Percentiles rank a stretch among this genome's conserved stretches.
Conservation (phyloP, 176 grass and related monocot genomes). For the Chloris gayana region DNA sequence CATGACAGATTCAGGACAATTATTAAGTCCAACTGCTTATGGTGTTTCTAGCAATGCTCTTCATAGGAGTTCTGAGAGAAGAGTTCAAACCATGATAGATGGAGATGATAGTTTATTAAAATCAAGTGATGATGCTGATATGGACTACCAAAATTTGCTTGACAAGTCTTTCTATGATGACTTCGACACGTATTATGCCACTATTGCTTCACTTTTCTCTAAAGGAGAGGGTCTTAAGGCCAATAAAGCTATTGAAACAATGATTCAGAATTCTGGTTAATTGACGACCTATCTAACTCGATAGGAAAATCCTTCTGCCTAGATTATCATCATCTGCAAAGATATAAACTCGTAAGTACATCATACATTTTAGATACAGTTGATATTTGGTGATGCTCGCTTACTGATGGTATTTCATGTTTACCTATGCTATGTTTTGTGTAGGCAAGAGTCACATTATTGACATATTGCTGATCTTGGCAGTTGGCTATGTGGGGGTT, state of each 20-base stretch:
- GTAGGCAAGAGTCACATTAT: slow-evolving; percentile 9
- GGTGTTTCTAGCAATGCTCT: slow-evolving; percentile 33
- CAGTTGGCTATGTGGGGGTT: slow-evolving; percentile 19
- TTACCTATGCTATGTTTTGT: background rate
- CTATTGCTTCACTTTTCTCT: slow-evolving; percentile 68
- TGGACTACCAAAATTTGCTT: slow-evolving; percentile 49
- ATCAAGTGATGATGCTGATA: slow-evolving; percentile 35
- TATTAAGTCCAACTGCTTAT: slow-evolving; percentile 22
- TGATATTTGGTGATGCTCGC: slow-evolving; percentile 17
- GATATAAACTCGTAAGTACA: slow-evolving; percentile 31
- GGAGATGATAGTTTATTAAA: slow-evolving; percentile 43
- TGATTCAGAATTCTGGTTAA: slow-evolving; percentile 76
- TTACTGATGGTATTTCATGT: background rate
- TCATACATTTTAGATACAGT: slow-evolving; percentile 12
- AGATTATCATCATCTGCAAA: slow-evolving; percentile 29
- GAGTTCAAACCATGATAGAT: slow-evolving; percentile 35
- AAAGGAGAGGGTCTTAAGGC: slow-evolving; percentile 74
- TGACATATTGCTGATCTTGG: slow-evolving; percentile 11
- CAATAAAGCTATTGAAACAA: slow-evolving; percentile 67
- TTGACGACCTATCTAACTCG: slow-evolving; percentile 24
- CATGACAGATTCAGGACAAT: slow-evolving; percentile 26
- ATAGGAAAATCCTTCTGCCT: slow-evolving; percentile 12
- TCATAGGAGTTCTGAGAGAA: slow-evolving; percentile 7
- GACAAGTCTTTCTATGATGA: slow-evolving; percentile 59
- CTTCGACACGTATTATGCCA: slow-evolving; percentile 79